These are phyloP conservation scores for Dittrichia graveolens DNA, from an alignment of 129 eudicot genomes.

Conservation along the genomic window DNA sequence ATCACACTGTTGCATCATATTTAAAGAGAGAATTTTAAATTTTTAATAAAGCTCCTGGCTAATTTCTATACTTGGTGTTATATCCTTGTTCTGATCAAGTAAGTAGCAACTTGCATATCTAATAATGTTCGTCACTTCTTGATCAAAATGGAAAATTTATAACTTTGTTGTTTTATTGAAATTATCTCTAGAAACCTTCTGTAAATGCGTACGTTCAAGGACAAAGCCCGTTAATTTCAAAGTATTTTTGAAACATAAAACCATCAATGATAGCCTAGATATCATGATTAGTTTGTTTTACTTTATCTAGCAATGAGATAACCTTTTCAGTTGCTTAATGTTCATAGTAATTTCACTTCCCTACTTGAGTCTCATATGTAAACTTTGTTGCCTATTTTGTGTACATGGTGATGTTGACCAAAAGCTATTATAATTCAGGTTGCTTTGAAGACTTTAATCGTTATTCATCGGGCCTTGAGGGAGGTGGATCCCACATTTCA, in stretches of 20 bases:
- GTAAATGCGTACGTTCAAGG: neutral
- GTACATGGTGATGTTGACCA: conserved; percentile 28
- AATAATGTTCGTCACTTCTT: neutral
- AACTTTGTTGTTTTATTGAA: neutral
- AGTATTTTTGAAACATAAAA: conserved; percentile 9
- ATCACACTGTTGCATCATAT: neutral
- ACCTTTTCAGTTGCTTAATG: no score
- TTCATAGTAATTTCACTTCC: neutral
- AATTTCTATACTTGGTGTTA: conserved; percentile 19
- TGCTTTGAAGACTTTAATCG: conserved; percentile 69
- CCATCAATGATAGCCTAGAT: conserved; percentile 14
- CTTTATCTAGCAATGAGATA: neutral
- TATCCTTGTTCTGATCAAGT: neutral
- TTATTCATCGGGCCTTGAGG: conserved; percentile 78
- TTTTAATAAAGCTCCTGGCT: conserved; percentile 9
- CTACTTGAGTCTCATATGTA: conserved; percentile 14
- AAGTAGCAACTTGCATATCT: neutral
- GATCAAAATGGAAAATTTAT: neutral
- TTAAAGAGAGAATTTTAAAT: neutral
- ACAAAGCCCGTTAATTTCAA: neutral
- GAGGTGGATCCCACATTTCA: conserved; percentile 67
- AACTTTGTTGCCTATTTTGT: conserved; percentile 4
- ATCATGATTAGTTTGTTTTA: conserved; percentile 10
- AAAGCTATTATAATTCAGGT: conserved; percentile 47
- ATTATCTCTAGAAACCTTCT: neutral